Evolutionary conservation across 306 rosid species (phyloP).

Genomic region (Castanea mollissima): DNA sequence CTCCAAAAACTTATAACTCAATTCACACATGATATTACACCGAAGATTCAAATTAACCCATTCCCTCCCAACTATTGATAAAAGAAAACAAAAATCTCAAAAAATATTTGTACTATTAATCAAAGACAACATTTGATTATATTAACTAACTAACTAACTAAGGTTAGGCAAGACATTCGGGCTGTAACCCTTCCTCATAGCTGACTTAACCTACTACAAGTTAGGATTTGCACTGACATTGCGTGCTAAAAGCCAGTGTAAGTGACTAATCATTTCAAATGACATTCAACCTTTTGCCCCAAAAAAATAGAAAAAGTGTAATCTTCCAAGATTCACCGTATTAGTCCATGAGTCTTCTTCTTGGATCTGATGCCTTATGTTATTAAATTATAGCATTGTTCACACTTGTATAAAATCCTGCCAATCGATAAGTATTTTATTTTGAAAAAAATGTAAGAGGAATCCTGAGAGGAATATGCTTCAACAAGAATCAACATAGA

Average conservation of each 20-base stretch:
- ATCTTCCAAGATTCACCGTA: background rate
- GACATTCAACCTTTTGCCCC: too few species aligned
- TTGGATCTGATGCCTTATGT: background rate
- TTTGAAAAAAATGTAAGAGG: background rate
- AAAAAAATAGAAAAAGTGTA: too few species aligned
- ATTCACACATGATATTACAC: too few species aligned
- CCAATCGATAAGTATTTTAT: background rate
- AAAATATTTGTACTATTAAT: background rate
- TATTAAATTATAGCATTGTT: background rate
- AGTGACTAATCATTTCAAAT: too few species aligned
- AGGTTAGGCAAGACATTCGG: background rate
- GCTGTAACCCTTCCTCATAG: too few species aligned
- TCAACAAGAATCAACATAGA: too few species aligned
- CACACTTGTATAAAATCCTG: background rate
- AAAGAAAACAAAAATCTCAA: too few species aligned
- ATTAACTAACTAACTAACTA: background rate
- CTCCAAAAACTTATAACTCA: too few species aligned
- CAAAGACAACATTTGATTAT: background rate
- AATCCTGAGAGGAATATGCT: too few species aligned
- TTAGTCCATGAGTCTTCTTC: background rate
- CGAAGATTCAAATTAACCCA: too few species aligned
- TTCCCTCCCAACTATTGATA: too few species aligned
- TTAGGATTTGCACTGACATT: background rate
- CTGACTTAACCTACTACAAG: background rate
- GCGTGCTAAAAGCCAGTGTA: background rate